Conservation (phyloP, 495 filamentous ascomycete species). For the Aspergillus mulundensis region DNA sequence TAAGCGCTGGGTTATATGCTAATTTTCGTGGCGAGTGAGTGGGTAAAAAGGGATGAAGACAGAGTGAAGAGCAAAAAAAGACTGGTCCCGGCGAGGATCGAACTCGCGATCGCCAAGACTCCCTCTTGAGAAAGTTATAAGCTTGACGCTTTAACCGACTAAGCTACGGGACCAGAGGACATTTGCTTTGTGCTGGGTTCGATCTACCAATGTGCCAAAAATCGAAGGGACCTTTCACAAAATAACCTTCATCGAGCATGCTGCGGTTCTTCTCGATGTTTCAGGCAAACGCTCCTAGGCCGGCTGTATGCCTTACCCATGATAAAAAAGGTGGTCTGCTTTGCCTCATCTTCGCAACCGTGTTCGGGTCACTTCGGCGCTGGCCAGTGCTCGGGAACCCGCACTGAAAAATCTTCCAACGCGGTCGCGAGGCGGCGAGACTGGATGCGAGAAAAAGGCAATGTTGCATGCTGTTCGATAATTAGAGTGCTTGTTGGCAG, state of each 20-base stretch:
- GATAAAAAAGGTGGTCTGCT: no score
- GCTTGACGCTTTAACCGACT: constrained; percentile 15
- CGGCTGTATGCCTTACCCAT: no score
- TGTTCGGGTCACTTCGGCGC: not conserved
- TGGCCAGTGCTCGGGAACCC: not conserved
- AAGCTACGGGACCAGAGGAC: constrained; percentile 13
- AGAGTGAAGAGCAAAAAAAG: not conserved
- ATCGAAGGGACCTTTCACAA: no score
- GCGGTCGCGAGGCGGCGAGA: no score
- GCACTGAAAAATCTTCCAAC: not conserved
- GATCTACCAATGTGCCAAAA: no score
- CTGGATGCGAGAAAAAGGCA: no score
- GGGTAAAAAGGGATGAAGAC: not conserved
- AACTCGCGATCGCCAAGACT: constrained; percentile 16
- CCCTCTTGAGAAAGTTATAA: constrained; percentile 12
- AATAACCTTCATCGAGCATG: not conserved
- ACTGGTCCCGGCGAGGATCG: constrained; percentile 15
- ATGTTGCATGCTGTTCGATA: no score
- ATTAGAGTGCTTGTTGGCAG: not conserved
- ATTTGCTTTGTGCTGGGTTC: not conserved
- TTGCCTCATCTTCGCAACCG: not conserved
- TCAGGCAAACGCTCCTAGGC: no score
- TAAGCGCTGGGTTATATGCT: no score
- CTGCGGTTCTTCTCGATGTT: no score
- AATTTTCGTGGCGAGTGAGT: not conserved